Conservation (phyloP, 805 yeast species). For the Candida vartiovaarae region DNA sequence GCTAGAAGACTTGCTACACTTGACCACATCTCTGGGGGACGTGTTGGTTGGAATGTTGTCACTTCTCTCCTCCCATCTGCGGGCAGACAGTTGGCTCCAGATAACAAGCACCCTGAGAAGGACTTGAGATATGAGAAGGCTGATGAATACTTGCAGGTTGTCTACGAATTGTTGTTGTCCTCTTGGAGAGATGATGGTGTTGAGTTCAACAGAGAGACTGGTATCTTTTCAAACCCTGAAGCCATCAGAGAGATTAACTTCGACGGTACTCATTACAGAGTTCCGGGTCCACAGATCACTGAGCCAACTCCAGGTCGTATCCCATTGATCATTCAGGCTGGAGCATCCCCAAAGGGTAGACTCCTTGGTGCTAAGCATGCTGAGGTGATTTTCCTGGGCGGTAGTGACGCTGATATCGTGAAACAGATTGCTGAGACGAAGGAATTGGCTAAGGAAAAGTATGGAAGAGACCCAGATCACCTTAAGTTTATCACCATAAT, state of each 20-base stretch:
- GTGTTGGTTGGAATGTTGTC: slow-evolving; percentile 45
- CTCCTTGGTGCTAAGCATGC: slow-evolving; percentile 39
- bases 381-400: slow-evolving; percentile 33
- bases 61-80: slow-evolving; percentile 38
- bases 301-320: slow-evolving; percentile 38
- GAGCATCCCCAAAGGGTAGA: slow-evolving; percentile 33
- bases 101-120: slow-evolving; percentile 32
- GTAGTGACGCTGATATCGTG: slow-evolving; percentile 24
- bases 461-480: slow-evolving; percentile 32
- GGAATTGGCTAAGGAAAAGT: slow-evolving; percentile 26
- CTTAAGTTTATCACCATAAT: slow-evolving; percentile 33
- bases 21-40: slow-evolving; percentile 39
- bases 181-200: slow-evolving; percentile 41
- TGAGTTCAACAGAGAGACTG: slow-evolving; percentile 22
- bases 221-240: slow-evolving; percentile 33
- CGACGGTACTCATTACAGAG: slow-evolving; percentile 33
- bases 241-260: slow-evolving; percentile 36
- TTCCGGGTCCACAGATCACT: slow-evolving; percentile 35
- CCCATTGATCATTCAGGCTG: slow-evolving; percentile 39
- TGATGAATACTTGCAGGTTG: slow-evolving; percentile 38
- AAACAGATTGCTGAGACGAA: slow-evolving; percentile 30
- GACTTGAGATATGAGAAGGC: slow-evolving; percentile 37
- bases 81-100: slow-evolving; percentile 34
- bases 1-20: slow-evolving; percentile 40
- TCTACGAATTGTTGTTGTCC: slow-evolving; percentile 33